Percentiles rank a stretch among this genome's conserved stretches.
phyloP scores from a whole-genome alignment of 1,139 yeast species.

The Geotrichum citri-aurantii region DNA sequence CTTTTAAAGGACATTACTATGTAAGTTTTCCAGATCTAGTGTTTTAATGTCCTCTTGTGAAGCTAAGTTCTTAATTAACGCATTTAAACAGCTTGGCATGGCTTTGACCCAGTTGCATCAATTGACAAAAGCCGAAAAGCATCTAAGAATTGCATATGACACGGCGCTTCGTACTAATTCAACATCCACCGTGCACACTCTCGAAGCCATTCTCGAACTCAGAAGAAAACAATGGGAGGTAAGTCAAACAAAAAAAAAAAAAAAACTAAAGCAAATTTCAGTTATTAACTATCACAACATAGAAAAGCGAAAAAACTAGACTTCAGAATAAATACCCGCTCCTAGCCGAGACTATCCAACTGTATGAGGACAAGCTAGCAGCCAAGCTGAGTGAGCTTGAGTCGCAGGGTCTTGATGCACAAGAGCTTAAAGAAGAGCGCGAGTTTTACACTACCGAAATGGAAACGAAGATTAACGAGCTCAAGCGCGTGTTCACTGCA shows the following conservation, averaged over 20 bases:
- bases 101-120: constrained; percentile 30
- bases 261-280: neutral
- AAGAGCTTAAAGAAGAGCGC: constrained; percentile 27
- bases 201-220: constrained; percentile 30
- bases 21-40: constrained; percentile 16
- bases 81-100: constrained; percentile 24
- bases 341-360: constrained; percentile 29
- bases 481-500: constrained; percentile 17
- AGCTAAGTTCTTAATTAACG: neutral
- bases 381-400: constrained; percentile 23
- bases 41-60: neutral
- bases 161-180: constrained; percentile 28
- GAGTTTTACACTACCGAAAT: constrained; percentile 28
- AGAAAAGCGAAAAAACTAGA: constrained; percentile 25
- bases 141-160: constrained; percentile 35
- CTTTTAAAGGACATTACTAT: constrained; percentile 33
- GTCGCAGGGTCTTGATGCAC: constrained; percentile 16
- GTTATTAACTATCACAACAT: neutral
- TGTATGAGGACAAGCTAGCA: constrained; percentile 29
- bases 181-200: constrained; percentile 30
- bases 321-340: constrained; percentile 29
- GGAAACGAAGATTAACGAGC: constrained; percentile 28
- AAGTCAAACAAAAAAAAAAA: neutral
- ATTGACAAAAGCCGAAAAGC: constrained; percentile 32
- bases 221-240: constrained; percentile 27